Evolutionary conservation across 345 rosid genomes (phyloP).

Genomic region (Populus davidiana): DNA sequence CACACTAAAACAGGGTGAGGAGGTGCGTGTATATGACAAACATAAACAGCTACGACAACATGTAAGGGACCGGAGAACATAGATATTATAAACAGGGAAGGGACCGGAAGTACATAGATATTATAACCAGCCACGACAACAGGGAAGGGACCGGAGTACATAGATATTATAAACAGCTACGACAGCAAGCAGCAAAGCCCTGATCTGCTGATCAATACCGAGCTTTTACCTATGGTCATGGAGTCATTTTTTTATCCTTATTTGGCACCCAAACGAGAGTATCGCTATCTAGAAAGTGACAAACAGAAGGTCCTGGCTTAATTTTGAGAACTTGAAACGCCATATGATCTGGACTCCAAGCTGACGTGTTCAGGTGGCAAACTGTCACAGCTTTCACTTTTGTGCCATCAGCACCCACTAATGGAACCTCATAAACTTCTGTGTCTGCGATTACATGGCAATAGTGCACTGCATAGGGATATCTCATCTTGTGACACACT

Average conservation of each 20-base stretch:
- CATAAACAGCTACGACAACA: too few relatives aligned
- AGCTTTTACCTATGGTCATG: background rate
- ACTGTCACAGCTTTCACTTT: background rate
- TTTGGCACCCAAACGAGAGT: background rate
- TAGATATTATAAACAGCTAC: too few relatives aligned
- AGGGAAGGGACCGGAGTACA: too few relatives aligned
- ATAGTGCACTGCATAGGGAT: slow-evolving; percentile 10
- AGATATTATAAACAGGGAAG: too few relatives aligned
- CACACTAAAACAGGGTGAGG: too few relatives aligned
- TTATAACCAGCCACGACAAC: too few relatives aligned
- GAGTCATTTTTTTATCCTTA: background rate
- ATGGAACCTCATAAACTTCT: background rate
- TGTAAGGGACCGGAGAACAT: too few relatives aligned
- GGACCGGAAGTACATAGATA: too few relatives aligned
- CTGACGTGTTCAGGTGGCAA: slow-evolving; percentile 1
- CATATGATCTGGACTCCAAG: background rate
- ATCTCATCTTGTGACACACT: background rate
- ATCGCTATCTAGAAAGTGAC: background rate
- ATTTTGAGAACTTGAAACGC: background rate
- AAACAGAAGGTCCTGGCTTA: background rate
- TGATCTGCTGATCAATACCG: background rate
- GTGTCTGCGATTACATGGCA: background rate
- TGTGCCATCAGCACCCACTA: background rate
- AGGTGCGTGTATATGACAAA: too few relatives aligned
- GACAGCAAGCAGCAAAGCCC: too few relatives aligned